phyloP scores from a whole-genome alignment of 1,139 yeast species.

The Candida sp. region DNA sequence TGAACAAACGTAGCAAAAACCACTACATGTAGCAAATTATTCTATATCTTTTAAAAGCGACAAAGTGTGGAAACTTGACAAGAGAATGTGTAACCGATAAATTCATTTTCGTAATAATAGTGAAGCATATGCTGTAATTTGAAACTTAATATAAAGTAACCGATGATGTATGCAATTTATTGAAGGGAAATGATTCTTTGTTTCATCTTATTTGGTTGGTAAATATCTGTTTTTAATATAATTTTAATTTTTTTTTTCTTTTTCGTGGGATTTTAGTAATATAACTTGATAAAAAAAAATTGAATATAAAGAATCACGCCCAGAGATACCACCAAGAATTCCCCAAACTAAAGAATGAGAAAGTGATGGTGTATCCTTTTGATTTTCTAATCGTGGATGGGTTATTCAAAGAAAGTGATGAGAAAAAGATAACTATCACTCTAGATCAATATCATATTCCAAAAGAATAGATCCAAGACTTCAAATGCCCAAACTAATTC shows the following conservation, averaged over 20 bases:
- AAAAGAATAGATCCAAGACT: background rate
- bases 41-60: background rate
- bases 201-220: background rate
- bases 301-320: conserved; percentile 27
- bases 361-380: conserved; percentile 26
- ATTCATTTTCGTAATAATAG: too few relatives aligned
- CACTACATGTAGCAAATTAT: background rate
- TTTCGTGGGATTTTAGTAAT: too few relatives aligned
- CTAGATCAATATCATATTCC: too few relatives aligned
- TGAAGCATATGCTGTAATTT: background rate
- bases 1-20: background rate
- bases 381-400: conserved; percentile 43
- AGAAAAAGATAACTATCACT: conserved; percentile 16
- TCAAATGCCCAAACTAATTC: too few relatives aligned
- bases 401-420: conserved; percentile 49
- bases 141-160: background rate
- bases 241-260: too few relatives aligned
- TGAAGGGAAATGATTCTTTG: background rate
- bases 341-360: background rate
- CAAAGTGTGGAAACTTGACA: background rate
- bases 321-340: background rate
- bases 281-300: too few relatives aligned
- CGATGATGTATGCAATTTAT: background rate
- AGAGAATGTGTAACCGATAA: too few relatives aligned
- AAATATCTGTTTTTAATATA: too few relatives aligned